A percentile compares a stretch with the other conserved stretches of the same genome.
Evolutionary conservation across 2,329 filamentous ascomycete genomes (phyloP).

Genomic region (Stemphylium lycopersici): DNA sequence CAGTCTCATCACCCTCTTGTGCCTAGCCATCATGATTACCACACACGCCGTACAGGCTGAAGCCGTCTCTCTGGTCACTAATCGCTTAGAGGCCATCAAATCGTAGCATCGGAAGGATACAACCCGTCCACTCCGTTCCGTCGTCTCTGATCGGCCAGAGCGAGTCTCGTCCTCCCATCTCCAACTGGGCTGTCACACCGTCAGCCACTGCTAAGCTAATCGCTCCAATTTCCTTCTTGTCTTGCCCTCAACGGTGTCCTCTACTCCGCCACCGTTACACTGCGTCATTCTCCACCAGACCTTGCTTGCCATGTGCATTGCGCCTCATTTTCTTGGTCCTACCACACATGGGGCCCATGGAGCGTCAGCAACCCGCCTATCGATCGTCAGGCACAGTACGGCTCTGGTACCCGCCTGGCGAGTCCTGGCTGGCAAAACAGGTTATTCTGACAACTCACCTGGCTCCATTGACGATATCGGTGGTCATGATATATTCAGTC

Average conservation of each 20-base stretch:
- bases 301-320: conserved; percentile 18
- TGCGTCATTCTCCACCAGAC: conserved; percentile 10
- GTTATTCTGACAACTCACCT: background rate
- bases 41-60: too few species aligned
- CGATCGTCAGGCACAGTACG: conserved; percentile 18
- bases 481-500: background rate
- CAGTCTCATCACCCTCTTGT: too few species aligned
- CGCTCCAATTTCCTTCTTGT: background rate
- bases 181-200: background rate
- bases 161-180: background rate
- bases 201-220: conserved; percentile 10
- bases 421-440: background rate
- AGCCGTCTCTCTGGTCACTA: too few species aligned
- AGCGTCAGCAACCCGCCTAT: conserved; percentile 3
- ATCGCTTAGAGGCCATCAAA: background rate
- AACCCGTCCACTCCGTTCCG: background rate
- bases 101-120: background rate
- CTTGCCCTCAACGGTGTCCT: conserved; percentile 1
- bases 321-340: conserved; percentile 9
- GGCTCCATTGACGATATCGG: background rate
- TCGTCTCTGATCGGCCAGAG: background rate
- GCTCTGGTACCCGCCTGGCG: background rate
- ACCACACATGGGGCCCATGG: conserved; percentile 1
- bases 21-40: too few species aligned
- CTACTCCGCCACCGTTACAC: conserved; percentile 11